Conservation (phyloP, 441 rosid genomes). For the Erodium texanum region DNA sequence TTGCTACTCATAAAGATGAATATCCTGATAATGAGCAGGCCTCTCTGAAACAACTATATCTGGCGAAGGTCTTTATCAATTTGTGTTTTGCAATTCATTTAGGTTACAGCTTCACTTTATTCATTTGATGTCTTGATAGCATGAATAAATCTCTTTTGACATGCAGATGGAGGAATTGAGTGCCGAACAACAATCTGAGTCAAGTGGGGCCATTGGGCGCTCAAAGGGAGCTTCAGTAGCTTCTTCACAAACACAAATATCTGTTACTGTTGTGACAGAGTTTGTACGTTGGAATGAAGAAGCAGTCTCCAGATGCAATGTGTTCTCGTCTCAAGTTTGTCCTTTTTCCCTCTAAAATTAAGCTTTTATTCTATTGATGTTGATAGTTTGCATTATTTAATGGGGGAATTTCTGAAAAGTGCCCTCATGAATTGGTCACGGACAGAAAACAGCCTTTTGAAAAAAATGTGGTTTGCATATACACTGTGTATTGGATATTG, state of each 20-base stretch:
- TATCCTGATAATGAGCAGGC: slow-evolving; percentile 93
- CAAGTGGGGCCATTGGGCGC: slow-evolving; percentile 86
- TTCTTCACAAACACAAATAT: slow-evolving; percentile 79
- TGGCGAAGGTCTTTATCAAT: slow-evolving; percentile 55
- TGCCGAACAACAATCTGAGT: slow-evolving; percentile 71
- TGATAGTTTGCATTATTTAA: slow-evolving; percentile 7
- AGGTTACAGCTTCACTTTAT: slow-evolving; percentile 12
- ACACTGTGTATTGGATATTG: too few relatives aligned
- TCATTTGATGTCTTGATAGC: slow-evolving; percentile 11
- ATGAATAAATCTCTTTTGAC: slow-evolving; percentile 19
- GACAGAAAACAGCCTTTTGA: too few relatives aligned
- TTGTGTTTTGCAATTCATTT: slow-evolving; percentile 3
- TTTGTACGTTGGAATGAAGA: slow-evolving; percentile 98
- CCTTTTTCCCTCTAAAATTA: slow-evolving; percentile 13
- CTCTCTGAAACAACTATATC: slow-evolving; percentile 85
- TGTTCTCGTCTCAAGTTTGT: slow-evolving; percentile 82
- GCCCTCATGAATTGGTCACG: too few relatives aligned
- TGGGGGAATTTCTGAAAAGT: too few relatives aligned
- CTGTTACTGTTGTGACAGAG: slow-evolving; percentile 95
- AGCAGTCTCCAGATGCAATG: slow-evolving; percentile 87
- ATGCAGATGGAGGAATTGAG: slow-evolving; percentile 84
- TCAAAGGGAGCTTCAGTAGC: slow-evolving; percentile 85
- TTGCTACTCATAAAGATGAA: slow-evolving; percentile 92
- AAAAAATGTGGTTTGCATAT: too few relatives aligned
- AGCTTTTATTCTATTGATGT: neutral